Conservation (phyloP, 2,329 filamentous ascomycete genomes). For the Colletotrichum spinosum region DNA sequence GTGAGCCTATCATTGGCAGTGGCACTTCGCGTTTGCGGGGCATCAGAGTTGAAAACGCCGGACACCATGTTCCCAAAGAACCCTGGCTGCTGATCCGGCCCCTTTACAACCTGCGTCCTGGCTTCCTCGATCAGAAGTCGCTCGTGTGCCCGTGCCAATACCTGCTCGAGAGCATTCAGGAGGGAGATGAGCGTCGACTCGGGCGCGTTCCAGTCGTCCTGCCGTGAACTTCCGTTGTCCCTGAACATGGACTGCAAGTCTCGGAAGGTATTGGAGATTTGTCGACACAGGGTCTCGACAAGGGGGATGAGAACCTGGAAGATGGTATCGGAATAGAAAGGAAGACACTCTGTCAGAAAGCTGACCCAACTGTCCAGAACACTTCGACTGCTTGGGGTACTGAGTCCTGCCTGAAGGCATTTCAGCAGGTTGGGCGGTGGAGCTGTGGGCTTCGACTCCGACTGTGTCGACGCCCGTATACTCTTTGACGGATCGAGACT, state of each 20-base stretch:
- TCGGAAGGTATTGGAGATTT: constrained; percentile 79
- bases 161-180: constrained; percentile 91
- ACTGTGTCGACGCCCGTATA: constrained; percentile 52
- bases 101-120: constrained; percentile 75
- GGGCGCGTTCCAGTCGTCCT: constrained; percentile 56
- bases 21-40: constrained; percentile 79
- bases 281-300: constrained; percentile 87
- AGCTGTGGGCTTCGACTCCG: constrained; percentile 52
- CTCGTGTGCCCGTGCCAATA: constrained; percentile 88
- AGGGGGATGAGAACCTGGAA: constrained; percentile 92
- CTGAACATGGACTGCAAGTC: constrained; percentile 75
- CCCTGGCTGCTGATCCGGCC: constrained; percentile 83
- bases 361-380: constrained; percentile 93
- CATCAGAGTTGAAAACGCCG: constrained; percentile 86
- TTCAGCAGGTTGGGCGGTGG: constrained; percentile 82
- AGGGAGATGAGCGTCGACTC: constrained; percentile 85
- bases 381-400: constrained; percentile 76
- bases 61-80: constrained; percentile 97
- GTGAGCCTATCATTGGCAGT: constrained; percentile 95
- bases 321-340: constrained; percentile 84
- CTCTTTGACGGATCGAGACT: constrained; percentile 55
- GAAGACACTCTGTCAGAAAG: constrained; percentile 85
- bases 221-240: constrained; percentile 43
- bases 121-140: constrained; percentile 82
- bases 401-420: constrained; percentile 85